Evolutionary conservation across 768 basidiomycete species (phyloP), one percentile per base, ranked within the genome.

Genomic region (Lactarius sp.): DNA sequence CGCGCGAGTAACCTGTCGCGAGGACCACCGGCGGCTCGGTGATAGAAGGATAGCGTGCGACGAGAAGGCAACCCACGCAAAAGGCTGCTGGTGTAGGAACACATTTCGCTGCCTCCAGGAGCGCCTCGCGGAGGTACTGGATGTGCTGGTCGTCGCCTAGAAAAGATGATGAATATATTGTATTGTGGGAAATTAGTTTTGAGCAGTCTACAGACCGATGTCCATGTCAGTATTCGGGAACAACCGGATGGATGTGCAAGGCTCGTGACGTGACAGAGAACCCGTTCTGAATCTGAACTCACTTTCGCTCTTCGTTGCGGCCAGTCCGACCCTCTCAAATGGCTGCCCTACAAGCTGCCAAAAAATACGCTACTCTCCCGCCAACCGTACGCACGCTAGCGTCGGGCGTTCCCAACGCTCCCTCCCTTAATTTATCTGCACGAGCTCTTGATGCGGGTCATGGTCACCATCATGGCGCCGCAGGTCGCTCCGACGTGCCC

Each of bases 61-160:
- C 83, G 56, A 96, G 75, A 41, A 93, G 81, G 69, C 90, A 93
- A 27, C 94, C 94, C n/a, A 97, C 94, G 71, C 89, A 94, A 73
- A 95, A 97, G 3, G 92, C 94, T 1, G 87, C 86, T 8, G 83
- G 81, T 0, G 81, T 78, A 2, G 91, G 87, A 7, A 72, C 74
- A 69, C 89, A 92, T 74, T 86, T 85, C 36, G 77, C 74, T 2
- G 94, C 92, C 73, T 93, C 87, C 3, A 69, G 72, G 42, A 95
- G 77, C 2, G 94, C 93, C 47, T 83, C 75, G 8, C 75, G 79
- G 69, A 96, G 79, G 67, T 81, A 86, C 3, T 67, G 27, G 14
- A 71, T 62, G 62, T 82, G 78, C 27, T 68, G 52, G 18, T 51
- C 49, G 37, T 59, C 50, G 5, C 14, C 67, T 68, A 37, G 13